phyloP scores from a whole-genome alignment of 2,329 filamentous ascomycete species.

The Sclerotinia spermophila region DNA sequence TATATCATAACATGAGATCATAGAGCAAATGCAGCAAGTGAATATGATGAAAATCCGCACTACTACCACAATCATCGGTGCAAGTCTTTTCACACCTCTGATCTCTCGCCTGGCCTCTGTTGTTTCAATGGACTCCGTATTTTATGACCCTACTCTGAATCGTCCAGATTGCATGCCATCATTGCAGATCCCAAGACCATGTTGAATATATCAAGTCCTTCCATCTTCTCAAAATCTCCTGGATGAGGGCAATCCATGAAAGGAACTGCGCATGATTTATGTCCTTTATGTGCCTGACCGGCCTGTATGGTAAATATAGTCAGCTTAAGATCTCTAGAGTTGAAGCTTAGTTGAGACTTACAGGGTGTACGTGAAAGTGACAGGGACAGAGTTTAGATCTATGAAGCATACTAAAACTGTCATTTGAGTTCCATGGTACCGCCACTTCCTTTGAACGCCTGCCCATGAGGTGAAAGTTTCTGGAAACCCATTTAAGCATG shows the following conservation, averaged over 20 bases:
- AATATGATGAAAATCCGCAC: neutral
- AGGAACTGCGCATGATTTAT: constrained; percentile 12
- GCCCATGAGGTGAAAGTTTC: constrained; percentile 23
- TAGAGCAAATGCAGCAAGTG: neutral
- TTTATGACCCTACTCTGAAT: neutral
- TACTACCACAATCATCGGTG: too few species aligned
- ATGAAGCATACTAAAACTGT: constrained; percentile 22
- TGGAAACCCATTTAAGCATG: constrained; percentile 27
- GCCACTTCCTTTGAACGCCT: constrained; percentile 17
- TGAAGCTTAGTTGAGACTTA: neutral
- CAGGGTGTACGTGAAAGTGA: constrained; percentile 22
- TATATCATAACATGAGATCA: too few species aligned
- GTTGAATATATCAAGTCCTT: neutral
- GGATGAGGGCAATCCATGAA: constrained; percentile 9
- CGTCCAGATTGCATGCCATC: neutral
- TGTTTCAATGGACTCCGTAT: neutral
- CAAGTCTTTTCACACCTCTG: neutral
- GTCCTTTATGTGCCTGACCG: constrained; percentile 19
- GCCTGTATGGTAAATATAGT: neutral
- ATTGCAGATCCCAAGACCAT: neutral
- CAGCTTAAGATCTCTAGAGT: neutral
- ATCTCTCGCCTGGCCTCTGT: neutral
- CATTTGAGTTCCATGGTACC: neutral
- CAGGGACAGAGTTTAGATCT: constrained; percentile 21
- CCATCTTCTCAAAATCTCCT: constrained; percentile 4